Conservation (phyloP, 192 early-diverging fungal genomes). For the Coemansia reversa region DNA sequence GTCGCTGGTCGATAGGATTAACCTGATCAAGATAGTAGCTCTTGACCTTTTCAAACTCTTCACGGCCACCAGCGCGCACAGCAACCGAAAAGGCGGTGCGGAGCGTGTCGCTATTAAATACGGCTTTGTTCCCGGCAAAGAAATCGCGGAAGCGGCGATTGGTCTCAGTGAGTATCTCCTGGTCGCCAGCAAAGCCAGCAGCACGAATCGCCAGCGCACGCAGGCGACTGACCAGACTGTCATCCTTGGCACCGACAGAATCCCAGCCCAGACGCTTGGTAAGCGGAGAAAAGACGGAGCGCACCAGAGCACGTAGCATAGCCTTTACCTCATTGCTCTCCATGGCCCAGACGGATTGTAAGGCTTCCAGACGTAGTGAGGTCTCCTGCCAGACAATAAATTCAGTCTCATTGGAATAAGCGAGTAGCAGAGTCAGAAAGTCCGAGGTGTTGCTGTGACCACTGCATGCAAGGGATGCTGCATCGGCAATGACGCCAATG, state of each 20-base stretch:
- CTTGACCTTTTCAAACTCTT: constrained; percentile 64
- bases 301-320: constrained; percentile 65
- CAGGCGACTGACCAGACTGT: constrained; percentile 70
- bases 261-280: constrained; percentile 79
- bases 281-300: constrained; percentile 72
- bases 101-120: constrained; percentile 55
- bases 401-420: background rate
- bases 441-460: constrained; percentile 74
- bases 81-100: constrained; percentile 63
- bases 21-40: constrained; percentile 62
- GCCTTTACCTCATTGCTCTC: constrained; percentile 62
- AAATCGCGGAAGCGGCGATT: constrained; percentile 66
- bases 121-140: constrained; percentile 60
- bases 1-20: constrained; percentile 65
- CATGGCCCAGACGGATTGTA: constrained; percentile 67
- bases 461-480: constrained; percentile 72
- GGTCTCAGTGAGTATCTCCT: constrained; percentile 62
- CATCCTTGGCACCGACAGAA: constrained; percentile 60
- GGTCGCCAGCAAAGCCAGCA: constrained; percentile 71
- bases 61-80: constrained; percentile 60
- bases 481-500: constrained; percentile 81
- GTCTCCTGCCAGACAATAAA: constrained; percentile 65
- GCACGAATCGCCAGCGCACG: constrained; percentile 73
- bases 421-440: constrained; percentile 49
- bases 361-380: constrained; percentile 55